Conservation (phyloP, 164 flowering plant genomes). For the Stephania cephalantha region DNA sequence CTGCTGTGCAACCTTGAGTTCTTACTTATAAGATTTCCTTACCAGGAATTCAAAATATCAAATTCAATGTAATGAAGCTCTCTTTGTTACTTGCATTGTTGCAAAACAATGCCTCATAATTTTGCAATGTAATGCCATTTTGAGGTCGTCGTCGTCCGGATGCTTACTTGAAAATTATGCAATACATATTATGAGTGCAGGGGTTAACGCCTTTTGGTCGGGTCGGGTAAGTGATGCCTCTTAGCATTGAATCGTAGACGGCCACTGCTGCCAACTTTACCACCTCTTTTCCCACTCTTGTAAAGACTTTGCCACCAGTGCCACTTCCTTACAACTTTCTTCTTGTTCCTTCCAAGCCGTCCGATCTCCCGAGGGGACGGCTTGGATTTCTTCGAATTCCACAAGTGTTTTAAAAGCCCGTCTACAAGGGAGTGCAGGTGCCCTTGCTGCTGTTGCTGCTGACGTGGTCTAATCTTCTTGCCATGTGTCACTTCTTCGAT, state of each 20-base stretch:
- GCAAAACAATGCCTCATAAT: too few relatives aligned
- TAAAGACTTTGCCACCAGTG: constrained; percentile 34
- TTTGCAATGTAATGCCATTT: too few relatives aligned
- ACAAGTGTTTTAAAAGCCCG: constrained; percentile 33
- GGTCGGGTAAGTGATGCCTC: not conserved
- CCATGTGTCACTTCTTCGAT: not conserved
- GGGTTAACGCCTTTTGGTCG: too few relatives aligned
- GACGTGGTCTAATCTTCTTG: constrained; percentile 6
- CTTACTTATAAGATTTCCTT: too few relatives aligned
- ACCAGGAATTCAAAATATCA: too few relatives aligned
- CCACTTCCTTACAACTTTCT: constrained; percentile 23
- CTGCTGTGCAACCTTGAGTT: too few relatives aligned
- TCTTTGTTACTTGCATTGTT: too few relatives aligned
- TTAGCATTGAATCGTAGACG: constrained; percentile 16
- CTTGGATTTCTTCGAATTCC: constrained; percentile 32
- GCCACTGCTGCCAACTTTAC: constrained; percentile 15
- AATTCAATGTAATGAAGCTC: too few relatives aligned
- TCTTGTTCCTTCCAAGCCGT: constrained; percentile 9
- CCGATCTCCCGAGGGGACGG: constrained; percentile 8
- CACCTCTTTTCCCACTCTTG: constrained; percentile 16
- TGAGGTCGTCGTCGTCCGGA: too few relatives aligned
- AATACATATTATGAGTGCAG: too few relatives aligned
- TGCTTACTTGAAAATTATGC: too few relatives aligned
- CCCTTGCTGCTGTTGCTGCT: constrained; percentile 15
- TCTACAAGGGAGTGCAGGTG: constrained; percentile 29